phyloP scores from a whole-genome alignment of 441 rosid genomes.

The Gossypium schwendimanii region DNA sequence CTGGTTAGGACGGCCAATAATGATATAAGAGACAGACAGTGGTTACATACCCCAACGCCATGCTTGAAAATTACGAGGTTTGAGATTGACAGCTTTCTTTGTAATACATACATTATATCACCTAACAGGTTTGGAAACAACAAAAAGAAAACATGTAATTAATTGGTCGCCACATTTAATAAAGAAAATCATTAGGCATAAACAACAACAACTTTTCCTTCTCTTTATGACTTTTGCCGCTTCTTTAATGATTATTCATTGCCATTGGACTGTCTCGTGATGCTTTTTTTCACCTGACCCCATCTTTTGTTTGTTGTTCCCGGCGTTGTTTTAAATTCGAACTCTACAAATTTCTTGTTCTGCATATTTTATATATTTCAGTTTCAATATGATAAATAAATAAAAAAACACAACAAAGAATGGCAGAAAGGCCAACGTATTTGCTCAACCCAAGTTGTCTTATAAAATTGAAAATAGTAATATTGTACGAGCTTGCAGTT shows the following conservation, averaged over 20 bases:
- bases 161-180: neutral
- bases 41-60: neutral
- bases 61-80: constrained; percentile 17
- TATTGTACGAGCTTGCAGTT: no score
- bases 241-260: constrained; percentile 10
- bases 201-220: constrained; percentile 12
- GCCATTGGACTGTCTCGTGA: neutral
- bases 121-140: neutral
- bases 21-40: neutral
- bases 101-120: neutral
- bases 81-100: neutral
- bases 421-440: neutral
- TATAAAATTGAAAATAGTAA: neutral
- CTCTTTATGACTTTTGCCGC: constrained; percentile 19
- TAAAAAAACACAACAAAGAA: no score
- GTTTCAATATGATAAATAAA: no score
- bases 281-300: neutral
- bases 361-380: neutral
- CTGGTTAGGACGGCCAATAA: neutral
- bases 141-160: neutral
- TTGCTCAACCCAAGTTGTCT: neutral
- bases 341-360: neutral
- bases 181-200: neutral
- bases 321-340: neutral
- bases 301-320: neutral